Conservation (phyloP, 2,329 filamentous ascomycete species). For the Aureobasidium sp. region DNA sequence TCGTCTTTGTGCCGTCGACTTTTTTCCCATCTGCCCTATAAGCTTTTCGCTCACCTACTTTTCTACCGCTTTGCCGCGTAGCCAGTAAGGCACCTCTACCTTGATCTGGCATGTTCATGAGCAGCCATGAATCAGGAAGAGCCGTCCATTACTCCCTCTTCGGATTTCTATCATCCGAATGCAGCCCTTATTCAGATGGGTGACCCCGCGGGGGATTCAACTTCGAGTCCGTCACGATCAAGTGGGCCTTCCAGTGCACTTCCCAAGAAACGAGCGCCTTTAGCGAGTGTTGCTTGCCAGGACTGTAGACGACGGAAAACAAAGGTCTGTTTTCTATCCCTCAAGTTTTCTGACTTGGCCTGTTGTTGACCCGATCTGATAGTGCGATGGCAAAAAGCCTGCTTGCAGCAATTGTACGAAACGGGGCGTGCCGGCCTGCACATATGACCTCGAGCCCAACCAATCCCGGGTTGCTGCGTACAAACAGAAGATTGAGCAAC, state of each 20-base stretch:
- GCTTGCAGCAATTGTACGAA: constrained; percentile 3
- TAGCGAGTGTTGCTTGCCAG: constrained; percentile 10
- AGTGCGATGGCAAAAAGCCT: constrained; percentile 10
- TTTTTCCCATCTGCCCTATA: not conserved
- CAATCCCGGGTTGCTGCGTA: constrained; percentile 8
- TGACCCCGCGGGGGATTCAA: not conserved
- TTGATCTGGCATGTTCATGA: not conserved
- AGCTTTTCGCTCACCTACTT: not conserved
- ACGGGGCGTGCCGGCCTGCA: not conserved
- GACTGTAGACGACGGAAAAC: constrained; percentile 12
- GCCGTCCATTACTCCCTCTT: not conserved
- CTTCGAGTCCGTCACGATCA: not conserved
- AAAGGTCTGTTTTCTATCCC: not conserved
- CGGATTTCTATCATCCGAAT: not conserved
- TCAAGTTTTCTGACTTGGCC: not conserved
- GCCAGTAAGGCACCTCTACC: not conserved
- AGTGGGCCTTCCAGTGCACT: not conserved
- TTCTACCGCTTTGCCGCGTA: not conserved
- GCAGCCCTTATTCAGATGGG: not conserved
- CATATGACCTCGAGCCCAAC: constrained; percentile 10
- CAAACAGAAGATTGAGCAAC: constrained; percentile 13
- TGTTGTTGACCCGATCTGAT: not conserved
- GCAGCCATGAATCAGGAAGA: constrained; percentile 5
- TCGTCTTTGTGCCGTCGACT: not conserved
- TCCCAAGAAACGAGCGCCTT: not conserved